Conservation (phyloP, 257 asterid species). For the Ilex aquifolium region DNA sequence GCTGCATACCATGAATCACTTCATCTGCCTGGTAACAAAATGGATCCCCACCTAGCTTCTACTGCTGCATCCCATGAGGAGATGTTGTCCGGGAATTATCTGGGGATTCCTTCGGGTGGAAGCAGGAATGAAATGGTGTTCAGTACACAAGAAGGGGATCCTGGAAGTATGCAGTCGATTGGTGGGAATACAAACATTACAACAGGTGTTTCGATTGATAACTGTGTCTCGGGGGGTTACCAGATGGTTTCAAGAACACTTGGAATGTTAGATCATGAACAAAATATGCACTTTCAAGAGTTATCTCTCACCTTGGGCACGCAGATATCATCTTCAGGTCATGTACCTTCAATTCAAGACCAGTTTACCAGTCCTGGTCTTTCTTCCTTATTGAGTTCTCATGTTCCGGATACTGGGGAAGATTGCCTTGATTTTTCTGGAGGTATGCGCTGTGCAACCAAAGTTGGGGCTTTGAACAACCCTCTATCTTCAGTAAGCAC, state of each 20-base stretch:
- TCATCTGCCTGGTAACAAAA: conserved; percentile 29
- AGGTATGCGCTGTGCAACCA: conserved; percentile 17
- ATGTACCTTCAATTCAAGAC: conserved; percentile 36
- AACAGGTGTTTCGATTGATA: conserved; percentile 34
- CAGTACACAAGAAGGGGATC: conserved; percentile 31
- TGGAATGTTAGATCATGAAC: conserved; percentile 25
- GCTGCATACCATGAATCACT: conserved; percentile 32
- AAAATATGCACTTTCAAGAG: conserved; percentile 40
- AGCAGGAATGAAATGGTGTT: conserved; percentile 41
- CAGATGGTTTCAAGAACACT: conserved; percentile 24
- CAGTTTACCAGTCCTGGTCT: conserved; percentile 33
- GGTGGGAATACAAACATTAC: conserved; percentile 20
- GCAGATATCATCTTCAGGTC: conserved; percentile 33
- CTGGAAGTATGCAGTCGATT: conserved; percentile 30
- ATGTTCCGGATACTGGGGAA: conserved; percentile 27
- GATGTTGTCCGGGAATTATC: conserved; percentile 15
- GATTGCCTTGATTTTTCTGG: conserved; percentile 43
- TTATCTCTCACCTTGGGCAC: conserved; percentile 68
- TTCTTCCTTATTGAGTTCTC: conserved; percentile 32
- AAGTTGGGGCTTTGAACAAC: conserved; percentile 17
- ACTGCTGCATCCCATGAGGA: conserved; percentile 20
- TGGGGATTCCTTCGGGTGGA: conserved; percentile 26
- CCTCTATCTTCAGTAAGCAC: conserved; percentile 22
- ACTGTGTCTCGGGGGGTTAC: conserved; percentile 24
- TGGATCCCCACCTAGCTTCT: conserved; percentile 32